These are phyloP conservation scores for Chytriomyces hyalinus DNA, from an alignment of 192 early-diverging fungal genomes.

Conservation along the genomic window DNA sequence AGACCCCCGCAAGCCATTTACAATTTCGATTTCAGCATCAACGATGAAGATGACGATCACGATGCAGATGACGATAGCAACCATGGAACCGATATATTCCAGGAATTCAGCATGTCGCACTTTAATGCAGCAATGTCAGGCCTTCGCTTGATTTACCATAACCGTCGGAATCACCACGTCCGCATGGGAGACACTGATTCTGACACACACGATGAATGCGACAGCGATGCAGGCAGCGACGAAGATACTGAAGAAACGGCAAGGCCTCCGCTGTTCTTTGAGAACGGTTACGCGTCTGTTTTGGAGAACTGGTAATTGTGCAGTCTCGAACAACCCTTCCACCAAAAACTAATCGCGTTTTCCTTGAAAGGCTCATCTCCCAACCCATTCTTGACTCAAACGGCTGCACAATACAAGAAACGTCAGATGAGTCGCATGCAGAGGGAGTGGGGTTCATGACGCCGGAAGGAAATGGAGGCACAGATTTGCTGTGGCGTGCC, in stretches of 20 bases:
- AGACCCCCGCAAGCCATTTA: background rate
- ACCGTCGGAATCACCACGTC: constrained; percentile 11
- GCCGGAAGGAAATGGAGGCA: constrained; percentile 18
- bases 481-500: constrained; percentile 1
- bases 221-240: background rate
- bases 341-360: background rate
- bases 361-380: constrained; percentile 3
- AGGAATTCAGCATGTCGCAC: constrained; percentile 2
- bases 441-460: constrained; percentile 13
- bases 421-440: background rate
- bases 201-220: background rate
- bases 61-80: background rate
- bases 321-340: background rate
- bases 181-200: background rate
- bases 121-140: constrained; percentile 17
- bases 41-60: constrained; percentile 1
- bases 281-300: constrained; percentile 5
- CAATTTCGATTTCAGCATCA: background rate
- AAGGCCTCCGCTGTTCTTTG: constrained; percentile 12
- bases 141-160: constrained; percentile 16
- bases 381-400: constrained; percentile 13
- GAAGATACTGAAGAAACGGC: background rate
- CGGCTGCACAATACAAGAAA: background rate
- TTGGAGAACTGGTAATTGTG: constrained; percentile 14
- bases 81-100: background rate